Evolutionary conservation across 2,329 filamentous ascomycete species (phyloP), one percentile per base, ranked within the genome.

Genomic region (Colletotrichum plurivorum): DNA sequence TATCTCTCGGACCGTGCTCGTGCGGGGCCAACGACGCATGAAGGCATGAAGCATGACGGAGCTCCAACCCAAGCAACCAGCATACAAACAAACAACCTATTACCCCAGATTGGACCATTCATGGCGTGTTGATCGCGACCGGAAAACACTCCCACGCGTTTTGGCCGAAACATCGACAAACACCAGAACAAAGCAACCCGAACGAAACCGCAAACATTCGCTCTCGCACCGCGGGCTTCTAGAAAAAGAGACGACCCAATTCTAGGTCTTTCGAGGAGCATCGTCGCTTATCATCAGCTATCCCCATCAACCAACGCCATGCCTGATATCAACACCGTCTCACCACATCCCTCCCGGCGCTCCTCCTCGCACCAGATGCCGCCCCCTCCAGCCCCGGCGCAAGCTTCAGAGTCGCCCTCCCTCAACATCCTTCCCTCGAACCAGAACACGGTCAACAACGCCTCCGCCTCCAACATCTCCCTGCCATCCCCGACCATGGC

Each of bases 371-470:
- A 79, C 66, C 82, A 84, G 64, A 84, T 84, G 80, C 76, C 82
- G 57, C 79, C 81, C 48, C 80, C 81, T 25, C 76, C 81, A 4
- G 71, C 75, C 9, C 74, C 74, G 5, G 64, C n/a, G 12, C 63
- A 60, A 20, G 27, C 62, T 10, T 66, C 66, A 20, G 62, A 69
- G 22, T 61, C 71, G 20, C 80, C 85, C 7, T 83, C 84, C 15
- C 79, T 88, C 36, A 86, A 89, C 70, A 87, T 90, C 72, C 83
- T 90, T 20, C 88, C 88, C 2, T 88, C 86, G 25, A 88, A 88
- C 77, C 86, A 87, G 76, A 81, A 76, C 58, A 79, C 84, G 49
- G 81, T 89, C 67, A 84, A 84, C 74, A 80, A 82, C 43, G 73
- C 65, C 59, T 61, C 48, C 64, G 73, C 78, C 22, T 77, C 79